Percentiles rank a stretch among this genome's conserved stretches.
These are phyloP conservation scores for Bipolaris gigantea DNA, from an alignment of 2,329 filamentous ascomycete genomes.

Conservation along the genomic window DNA sequence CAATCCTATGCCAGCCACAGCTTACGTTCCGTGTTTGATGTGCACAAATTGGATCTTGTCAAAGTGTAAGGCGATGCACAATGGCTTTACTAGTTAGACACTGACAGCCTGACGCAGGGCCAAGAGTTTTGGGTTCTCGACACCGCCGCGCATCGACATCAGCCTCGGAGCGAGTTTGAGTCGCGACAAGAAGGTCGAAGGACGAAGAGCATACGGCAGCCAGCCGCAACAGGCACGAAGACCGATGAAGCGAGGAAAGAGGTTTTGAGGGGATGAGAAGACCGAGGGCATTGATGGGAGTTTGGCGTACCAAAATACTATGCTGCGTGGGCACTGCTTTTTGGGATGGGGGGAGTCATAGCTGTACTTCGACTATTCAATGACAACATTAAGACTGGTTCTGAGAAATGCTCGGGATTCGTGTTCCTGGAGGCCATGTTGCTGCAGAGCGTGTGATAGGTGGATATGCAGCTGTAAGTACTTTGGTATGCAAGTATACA, in stretches of 20 bases:
- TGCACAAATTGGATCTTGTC: slow-evolving; percentile 77
- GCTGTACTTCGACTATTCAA: slow-evolving; percentile 3
- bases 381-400: not conserved
- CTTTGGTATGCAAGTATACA: not conserved
- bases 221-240: slow-evolving; percentile 66
- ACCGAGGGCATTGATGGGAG: slow-evolving; percentile 12
- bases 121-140: slow-evolving; percentile 78
- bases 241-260: slow-evolving; percentile 52
- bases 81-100: not conserved
- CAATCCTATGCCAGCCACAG: slow-evolving; percentile 92
- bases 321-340: not conserved
- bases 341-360: slow-evolving; percentile 1
- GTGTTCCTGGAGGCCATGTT: not conserved
- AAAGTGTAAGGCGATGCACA: slow-evolving; percentile 58
- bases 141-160: slow-evolving; percentile 78
- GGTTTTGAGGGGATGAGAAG: slow-evolving; percentile 15
- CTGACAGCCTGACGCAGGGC: slow-evolving; percentile 45
- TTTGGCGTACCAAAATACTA: slow-evolving; percentile 19
- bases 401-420: not conserved
- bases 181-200: slow-evolving; percentile 66
- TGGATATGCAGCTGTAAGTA: not conserved
- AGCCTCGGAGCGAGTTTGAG: slow-evolving; percentile 75
- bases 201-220: slow-evolving; percentile 73
- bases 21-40: slow-evolving; percentile 80
- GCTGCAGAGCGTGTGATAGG: not conserved